These are phyloP conservation scores for Chalaropsis thielavioides DNA, from an alignment of 2,329 filamentous ascomycete genomes.

Conservation along the genomic window DNA sequence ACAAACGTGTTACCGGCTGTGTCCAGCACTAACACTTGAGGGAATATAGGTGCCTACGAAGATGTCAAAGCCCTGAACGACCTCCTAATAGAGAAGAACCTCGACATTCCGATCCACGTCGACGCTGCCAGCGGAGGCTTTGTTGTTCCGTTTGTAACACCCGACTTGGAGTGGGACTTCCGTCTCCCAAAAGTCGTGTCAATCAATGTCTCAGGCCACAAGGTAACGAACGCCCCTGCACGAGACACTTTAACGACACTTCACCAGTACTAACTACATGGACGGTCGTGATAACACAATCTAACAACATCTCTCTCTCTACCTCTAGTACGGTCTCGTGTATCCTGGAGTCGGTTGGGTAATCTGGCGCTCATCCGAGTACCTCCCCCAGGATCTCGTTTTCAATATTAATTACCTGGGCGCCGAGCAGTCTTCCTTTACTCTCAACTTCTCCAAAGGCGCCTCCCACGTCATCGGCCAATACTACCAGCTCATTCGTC, in stretches of 20 bases:
- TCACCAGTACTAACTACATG: not conserved
- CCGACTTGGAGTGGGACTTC: constrained; percentile 83
- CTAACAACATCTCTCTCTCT: not conserved
- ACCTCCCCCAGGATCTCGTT: constrained; percentile 76
- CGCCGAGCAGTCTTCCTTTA: constrained; percentile 89
- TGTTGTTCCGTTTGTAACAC: constrained; percentile 79
- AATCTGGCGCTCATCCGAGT: constrained; percentile 72
- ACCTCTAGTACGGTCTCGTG: constrained; percentile 42
- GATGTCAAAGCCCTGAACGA: constrained; percentile 88
- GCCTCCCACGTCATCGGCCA: constrained; percentile 90
- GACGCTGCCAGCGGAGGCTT: constrained; percentile 89
- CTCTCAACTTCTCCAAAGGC: constrained; percentile 92
- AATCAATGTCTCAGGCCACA: constrained; percentile 91
- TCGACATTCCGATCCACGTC: constrained; percentile 82
- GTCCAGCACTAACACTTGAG: not conserved
- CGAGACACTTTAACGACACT: not conserved
- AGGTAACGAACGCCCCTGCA: constrained; percentile 30
- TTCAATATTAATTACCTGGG: constrained; percentile 99
- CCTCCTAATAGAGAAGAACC: constrained; percentile 55
- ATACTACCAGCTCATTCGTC: constrained; percentile 92
- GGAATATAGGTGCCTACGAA: constrained; percentile 53
- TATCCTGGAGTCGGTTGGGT: constrained; percentile 94
- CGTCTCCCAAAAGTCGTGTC: constrained; percentile 74
- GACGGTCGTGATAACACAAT: not conserved
- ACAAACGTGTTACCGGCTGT: not conserved